Conservation (phyloP, 257 asterid species). For the Hygrophila difformis region DNA sequence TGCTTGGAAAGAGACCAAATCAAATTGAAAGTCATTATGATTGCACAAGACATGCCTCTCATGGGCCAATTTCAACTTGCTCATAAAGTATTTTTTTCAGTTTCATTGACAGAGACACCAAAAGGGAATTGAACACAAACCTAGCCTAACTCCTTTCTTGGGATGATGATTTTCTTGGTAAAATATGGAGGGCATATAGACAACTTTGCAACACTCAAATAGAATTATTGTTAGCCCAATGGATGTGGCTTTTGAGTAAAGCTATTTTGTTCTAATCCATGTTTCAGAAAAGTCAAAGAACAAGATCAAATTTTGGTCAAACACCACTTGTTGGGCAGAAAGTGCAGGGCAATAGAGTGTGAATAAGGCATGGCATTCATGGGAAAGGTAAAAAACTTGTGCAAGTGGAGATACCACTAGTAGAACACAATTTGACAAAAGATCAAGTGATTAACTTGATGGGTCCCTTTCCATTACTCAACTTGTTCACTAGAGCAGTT, state of each 20-base stretch:
- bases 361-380: too few relatives aligned
- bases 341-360: conserved; percentile 15
- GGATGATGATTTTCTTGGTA: conserved; percentile 21
- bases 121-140: conserved; percentile 21
- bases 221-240: conserved; percentile 39
- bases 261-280: too few relatives aligned
- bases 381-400: too few relatives aligned
- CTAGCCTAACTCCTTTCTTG: conserved; percentile 9
- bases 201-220: conserved; percentile 10
- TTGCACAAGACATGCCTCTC: conserved; percentile 66
- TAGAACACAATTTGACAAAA: conserved; percentile 25
- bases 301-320: too few relatives aligned
- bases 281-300: too few relatives aligned
- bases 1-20: conserved; percentile 64
- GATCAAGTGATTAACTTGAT: conserved; percentile 14
- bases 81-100: conserved; percentile 5
- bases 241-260: not conserved
- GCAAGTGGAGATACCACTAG: too few relatives aligned
- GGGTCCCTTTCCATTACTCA: conserved; percentile 19
- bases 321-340: conserved; percentile 27
- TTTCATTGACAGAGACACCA: too few relatives aligned
- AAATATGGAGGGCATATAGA: conserved; percentile 10
- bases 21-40: conserved; percentile 63
- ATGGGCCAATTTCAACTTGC: conserved; percentile 79
- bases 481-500: conserved; percentile 11